Percentiles rank a stretch among this genome's conserved stretches.
Evolutionary conservation across 306 rosid species (phyloP).

Genomic region (Geum urbanum): DNA sequence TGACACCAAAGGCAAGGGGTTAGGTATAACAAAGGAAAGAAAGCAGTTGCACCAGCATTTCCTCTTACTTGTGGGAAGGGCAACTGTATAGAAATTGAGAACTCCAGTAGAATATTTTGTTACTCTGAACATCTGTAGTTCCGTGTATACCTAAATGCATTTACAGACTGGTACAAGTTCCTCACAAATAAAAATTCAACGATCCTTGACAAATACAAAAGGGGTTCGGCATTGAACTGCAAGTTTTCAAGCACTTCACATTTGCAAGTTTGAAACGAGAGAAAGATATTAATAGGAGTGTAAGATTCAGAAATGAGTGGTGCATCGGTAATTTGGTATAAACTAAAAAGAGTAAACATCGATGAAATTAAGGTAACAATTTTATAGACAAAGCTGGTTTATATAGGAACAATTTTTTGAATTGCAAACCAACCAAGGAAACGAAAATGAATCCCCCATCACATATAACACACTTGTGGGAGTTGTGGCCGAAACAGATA

Average conservation of each 20-base stretch:
- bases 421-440: slow-evolving; percentile 21
- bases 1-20: background rate
- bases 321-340: too few relatives aligned
- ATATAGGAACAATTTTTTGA: slow-evolving; percentile 23
- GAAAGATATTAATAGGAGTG: background rate
- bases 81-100: background rate
- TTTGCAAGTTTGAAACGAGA: background rate
- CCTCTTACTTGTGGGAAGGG: background rate
- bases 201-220: background rate
- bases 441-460: slow-evolving; percentile 7
- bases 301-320: background rate
- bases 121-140: background rate
- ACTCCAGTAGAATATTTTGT: background rate
- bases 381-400: slow-evolving; percentile 14
- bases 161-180: background rate
- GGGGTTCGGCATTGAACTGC: background rate
- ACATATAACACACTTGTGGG: slow-evolving; percentile 21
- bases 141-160: background rate
- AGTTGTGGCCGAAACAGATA: slow-evolving; percentile 13
- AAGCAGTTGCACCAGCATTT: slow-evolving; percentile 9
- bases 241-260: background rate
- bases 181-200: background rate
- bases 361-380: background rate
- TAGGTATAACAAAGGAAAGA: background rate
- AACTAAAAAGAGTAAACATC: too few relatives aligned